Evolutionary conservation across 2,329 filamentous ascomycete species (phyloP).

Genomic region (Lasiodiplodia gonubiensis): DNA sequence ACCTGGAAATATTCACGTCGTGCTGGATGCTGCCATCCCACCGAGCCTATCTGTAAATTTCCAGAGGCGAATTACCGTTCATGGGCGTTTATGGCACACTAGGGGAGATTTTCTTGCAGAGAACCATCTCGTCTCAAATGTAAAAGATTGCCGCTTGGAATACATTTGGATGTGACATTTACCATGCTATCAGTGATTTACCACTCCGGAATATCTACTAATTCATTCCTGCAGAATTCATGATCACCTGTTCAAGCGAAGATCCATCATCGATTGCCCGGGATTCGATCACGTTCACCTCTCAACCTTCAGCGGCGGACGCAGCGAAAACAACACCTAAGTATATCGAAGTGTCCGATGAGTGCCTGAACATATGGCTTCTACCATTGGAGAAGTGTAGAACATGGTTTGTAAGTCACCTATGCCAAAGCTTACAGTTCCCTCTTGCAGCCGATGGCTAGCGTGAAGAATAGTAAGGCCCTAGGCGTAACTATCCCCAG

Average conservation of each 20-base stretch:
- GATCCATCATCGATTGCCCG: not conserved
- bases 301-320: not conserved
- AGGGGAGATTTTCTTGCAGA: too few species aligned
- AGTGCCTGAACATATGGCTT: conserved; percentile 11
- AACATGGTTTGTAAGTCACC: conserved; percentile 17
- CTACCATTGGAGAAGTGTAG: not conserved
- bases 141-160: not conserved
- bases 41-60: too few species aligned
- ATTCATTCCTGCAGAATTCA: not conserved
- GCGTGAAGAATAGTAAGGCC: too few species aligned
- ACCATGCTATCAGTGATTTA: not conserved
- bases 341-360: conserved; percentile 15
- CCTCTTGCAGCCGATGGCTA: too few species aligned
- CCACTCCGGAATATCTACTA: not conserved
- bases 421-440: too few species aligned
- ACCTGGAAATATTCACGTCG: too few species aligned
- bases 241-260: conserved; percentile 12
- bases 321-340: not conserved
- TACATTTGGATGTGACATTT: not conserved
- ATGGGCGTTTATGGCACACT: not conserved
- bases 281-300: not conserved
- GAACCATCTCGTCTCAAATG: not conserved
- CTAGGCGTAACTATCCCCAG: too few species aligned
- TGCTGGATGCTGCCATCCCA: too few species aligned
- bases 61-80: too few species aligned